A percentile compares a stretch with the other conserved stretches of the same genome.
phyloP scores from a whole-genome alignment of 208 protist species.

The Leptomonas pyrrhocoris region DNA sequence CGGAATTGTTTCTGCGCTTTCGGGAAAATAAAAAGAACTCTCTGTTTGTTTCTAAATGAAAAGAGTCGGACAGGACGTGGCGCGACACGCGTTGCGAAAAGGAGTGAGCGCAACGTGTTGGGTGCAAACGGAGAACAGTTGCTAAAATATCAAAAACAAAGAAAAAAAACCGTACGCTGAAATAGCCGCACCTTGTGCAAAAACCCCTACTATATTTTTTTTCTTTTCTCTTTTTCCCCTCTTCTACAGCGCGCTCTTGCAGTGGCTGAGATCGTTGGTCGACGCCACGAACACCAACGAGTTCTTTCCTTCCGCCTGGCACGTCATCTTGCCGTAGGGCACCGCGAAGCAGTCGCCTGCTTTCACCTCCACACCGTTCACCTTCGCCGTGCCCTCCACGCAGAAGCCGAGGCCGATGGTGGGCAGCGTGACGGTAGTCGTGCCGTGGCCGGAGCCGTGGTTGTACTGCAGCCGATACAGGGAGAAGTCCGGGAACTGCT shows the following conservation, averaged over 20 bases:
- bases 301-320: constrained; percentile 52
- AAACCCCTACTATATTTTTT: not conserved
- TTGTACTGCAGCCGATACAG: constrained; percentile 76
- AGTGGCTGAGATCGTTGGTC: constrained; percentile 50
- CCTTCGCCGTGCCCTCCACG: constrained; percentile 60
- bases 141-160: too few species aligned
- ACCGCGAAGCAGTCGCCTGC: constrained; percentile 83
- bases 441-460: constrained; percentile 38
- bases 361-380: constrained; percentile 69
- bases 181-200: too few species aligned
- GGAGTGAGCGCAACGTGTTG: too few species aligned
- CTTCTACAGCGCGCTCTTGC: constrained; percentile 11
- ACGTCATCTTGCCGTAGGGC: constrained; percentile 67
- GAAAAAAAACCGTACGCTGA: too few species aligned
- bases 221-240: too few species aligned
- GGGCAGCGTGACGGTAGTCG: constrained; percentile 53
- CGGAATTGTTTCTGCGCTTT: too few species aligned
- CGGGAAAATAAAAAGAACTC: too few species aligned
- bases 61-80: too few species aligned
- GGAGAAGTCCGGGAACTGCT: constrained; percentile 84
- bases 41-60: too few species aligned
- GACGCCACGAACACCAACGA: constrained; percentile 86
- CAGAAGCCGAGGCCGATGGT: constrained; percentile 90
- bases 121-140: too few species aligned
- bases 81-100: too few species aligned